Conservation (phyloP, 2,329 filamentous ascomycete genomes). For the Ascochyta lentis region DNA sequence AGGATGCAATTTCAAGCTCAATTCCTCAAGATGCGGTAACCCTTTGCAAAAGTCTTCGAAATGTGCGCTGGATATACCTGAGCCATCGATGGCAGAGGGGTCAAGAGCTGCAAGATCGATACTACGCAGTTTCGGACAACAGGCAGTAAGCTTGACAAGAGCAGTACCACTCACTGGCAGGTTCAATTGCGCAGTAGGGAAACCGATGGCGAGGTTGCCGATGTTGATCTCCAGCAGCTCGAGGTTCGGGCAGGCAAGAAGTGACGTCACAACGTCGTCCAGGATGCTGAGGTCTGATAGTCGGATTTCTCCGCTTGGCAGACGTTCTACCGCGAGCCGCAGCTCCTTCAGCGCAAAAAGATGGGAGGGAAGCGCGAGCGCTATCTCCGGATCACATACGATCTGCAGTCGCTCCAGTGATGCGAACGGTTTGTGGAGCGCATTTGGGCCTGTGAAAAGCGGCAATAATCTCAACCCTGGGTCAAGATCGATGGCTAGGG, state of each 20-base stretch:
- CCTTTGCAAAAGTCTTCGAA: constrained; percentile 39
- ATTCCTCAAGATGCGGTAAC: constrained; percentile 28
- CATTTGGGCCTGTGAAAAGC: constrained; percentile 25
- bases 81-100: constrained; percentile 39
- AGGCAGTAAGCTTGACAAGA: constrained; percentile 28
- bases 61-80: constrained; percentile 30
- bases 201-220: constrained; percentile 30
- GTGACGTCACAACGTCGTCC: constrained; percentile 27
- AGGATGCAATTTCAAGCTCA: constrained; percentile 40
- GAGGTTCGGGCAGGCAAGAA: constrained; percentile 29
- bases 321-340: constrained; percentile 38
- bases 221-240: constrained; percentile 35
- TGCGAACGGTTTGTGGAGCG: constrained; percentile 26
- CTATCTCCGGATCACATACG: constrained; percentile 44
- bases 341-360: constrained; percentile 34
- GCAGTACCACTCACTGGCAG: constrained; percentile 30
- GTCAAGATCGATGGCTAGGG: constrained; percentile 43
- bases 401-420: constrained; percentile 33
- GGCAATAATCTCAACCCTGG: constrained; percentile 35
- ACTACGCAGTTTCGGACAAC: constrained; percentile 33
- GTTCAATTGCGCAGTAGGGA: constrained; percentile 31
- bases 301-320: constrained; percentile 23
- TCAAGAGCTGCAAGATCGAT: constrained; percentile 36
- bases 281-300: constrained; percentile 29
- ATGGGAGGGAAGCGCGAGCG: constrained; percentile 33